Base-by-base conservation (phyloP, 2,329 filamentous ascomycete genomes). In the Fusarium incarnatum region DNA sequence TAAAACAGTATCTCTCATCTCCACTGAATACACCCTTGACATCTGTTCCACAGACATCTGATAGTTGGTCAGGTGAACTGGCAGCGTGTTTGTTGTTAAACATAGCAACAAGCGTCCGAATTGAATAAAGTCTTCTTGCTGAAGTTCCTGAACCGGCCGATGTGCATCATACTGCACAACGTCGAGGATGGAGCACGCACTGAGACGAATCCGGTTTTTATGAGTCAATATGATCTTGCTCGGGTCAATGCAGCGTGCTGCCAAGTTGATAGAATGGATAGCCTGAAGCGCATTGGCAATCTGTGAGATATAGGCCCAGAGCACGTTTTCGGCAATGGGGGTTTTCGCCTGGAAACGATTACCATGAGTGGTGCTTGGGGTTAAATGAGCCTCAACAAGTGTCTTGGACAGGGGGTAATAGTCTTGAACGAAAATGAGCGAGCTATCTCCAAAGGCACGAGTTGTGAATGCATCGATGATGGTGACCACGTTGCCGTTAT, bases 241-340 rank as follows among this genome's bases (percentile, higher is more conserved):
- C 15, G 93, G 86, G 63, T 96, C 93, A 47, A 99, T 89, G 55
- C 95, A 91, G 50, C 94, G 88, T 40, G 94, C 95, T 23, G 96
- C 95, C 42, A 98, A 85, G 22, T 92, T 92, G 58, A 87, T 88
- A 15, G 87, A 86, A 77, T 99, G 96, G 41, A 99, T 95, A 1
- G 92, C 88, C 77, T 93, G 95, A 37, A 99, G 83, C 2, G 93
- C 96, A 70, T 92, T 96, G 41, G 94, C 91, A 66, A 99, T 91
- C 79, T 99, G 96, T 8, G 94, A 92, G 64, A 98, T 89, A 78
- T 98, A 99, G 46, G 90, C 89, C 96, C 96, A 99, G 3, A 99
- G 81, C 2, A 93, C 85, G 59, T 90, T 88, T 79, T 98, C 95
- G 4, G 88, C 81, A 23, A 94, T 81, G 5, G 83, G 79, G 2